Evolutionary conservation across 176 grass and related monocot genomes (phyloP), one percentile per base, ranked within the genome.

Genomic region (Poa annua): DNA sequence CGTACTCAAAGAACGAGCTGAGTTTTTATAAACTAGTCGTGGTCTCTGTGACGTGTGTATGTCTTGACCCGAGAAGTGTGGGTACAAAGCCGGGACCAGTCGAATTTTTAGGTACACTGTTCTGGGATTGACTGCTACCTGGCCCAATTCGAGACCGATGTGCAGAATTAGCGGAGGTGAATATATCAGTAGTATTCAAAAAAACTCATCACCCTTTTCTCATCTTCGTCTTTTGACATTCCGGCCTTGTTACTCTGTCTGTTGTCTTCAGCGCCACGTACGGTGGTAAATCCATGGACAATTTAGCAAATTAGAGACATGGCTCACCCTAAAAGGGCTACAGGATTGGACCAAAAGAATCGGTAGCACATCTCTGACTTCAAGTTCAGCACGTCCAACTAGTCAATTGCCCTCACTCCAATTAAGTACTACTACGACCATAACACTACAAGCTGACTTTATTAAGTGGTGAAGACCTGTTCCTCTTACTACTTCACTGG

Each of bases 361-460:
- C 55, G 1, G 8, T 11, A 59, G 55, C 55, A 61, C 22, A 60
- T 1, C 29, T 59, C 68, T 74, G 74, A 45, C 50, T 48, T 45
- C 3, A 22, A 34, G 50, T 78, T 54, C 34, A 4, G 51, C 74
- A n/a, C 17, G 38, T n/a, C 67, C 79, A 48, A 21, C 62, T 8
- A 29, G 66, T 73, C 76, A 26, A 80, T 52, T 73, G 3, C 9
- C 66, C 75, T 32, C 8, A 4, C 15, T 73, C 2, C 53, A 79
- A 39, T 14, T n/a, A n/a, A n/a, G n/a, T n/a, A n/a, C n/a, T 6
- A 61, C 52, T 26, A 54, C 7, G 67, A 73, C 66, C 29, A 48
- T 21, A 13, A 36, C 53, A 79, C 29, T 16, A 17, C 6, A 64
- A 16, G 77, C 55, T 80, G 56, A 80, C 55, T n/a, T n/a, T n/a